These are phyloP conservation scores for Arthrinium puccinioides DNA, from an alignment of 2,329 filamentous ascomycete species.

Conservation along the genomic window DNA sequence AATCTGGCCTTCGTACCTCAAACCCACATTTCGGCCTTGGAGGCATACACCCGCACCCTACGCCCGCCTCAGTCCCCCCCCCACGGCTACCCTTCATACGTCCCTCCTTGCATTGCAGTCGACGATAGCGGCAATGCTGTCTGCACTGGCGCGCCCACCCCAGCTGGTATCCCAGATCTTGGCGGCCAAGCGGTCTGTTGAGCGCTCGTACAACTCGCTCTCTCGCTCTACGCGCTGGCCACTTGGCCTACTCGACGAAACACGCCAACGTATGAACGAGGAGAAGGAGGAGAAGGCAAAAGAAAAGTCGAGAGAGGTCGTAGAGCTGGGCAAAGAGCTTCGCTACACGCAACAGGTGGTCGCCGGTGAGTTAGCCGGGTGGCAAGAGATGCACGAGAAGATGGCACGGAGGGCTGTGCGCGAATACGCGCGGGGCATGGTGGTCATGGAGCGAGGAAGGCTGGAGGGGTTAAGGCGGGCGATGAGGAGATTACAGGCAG, in stretches of 20 bases:
- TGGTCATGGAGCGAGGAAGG: conserved; percentile 72
- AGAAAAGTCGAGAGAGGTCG: conserved; percentile 62
- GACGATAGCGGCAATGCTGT: conserved; percentile 74
- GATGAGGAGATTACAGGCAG: conserved; percentile 51
- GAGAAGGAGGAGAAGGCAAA: conserved; percentile 78
- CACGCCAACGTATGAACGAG: conserved; percentile 70
- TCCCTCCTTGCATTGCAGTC: conserved; percentile 73
- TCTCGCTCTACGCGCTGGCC: conserved; percentile 73
- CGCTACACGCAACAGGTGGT: conserved; percentile 91
- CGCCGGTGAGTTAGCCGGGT: conserved; percentile 82
- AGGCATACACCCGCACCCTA: conserved; percentile 62
- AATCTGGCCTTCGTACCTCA: conserved; percentile 60
- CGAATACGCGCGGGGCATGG: conserved; percentile 69
- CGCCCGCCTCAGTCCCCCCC: conserved; percentile 64
- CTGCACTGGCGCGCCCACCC: conserved; percentile 71
- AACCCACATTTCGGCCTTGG: conserved; percentile 62
- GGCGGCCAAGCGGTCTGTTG: conserved; percentile 66
- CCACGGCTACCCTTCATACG: conserved; percentile 66
- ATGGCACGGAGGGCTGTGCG: conserved; percentile 68
- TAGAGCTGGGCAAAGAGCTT: conserved; percentile 71
- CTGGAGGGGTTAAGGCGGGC: conserved; percentile 76
- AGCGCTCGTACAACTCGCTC: conserved; percentile 70
- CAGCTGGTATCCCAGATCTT: conserved; percentile 70
- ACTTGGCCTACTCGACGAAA: conserved; percentile 77
- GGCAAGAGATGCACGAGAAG: conserved; percentile 82